Evolutionary conservation across 495 filamentous ascomycete species (phyloP).

Genomic region (Astrocystis sublimbata): DNA sequence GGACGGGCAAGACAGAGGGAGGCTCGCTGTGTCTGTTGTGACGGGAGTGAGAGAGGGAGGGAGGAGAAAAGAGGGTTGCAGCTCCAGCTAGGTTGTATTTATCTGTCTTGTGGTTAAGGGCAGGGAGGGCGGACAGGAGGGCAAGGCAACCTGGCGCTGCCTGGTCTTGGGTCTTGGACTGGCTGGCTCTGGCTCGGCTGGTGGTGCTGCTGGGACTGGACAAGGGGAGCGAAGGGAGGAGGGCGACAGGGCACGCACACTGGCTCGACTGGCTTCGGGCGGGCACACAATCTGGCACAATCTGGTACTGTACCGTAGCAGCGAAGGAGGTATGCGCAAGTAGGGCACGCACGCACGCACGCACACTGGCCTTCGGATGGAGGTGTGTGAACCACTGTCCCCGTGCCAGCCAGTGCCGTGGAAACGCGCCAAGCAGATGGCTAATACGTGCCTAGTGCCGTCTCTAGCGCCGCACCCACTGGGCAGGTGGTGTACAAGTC

Average conservation of each 20-base stretch:
- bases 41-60: conserved; percentile 29
- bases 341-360: no score
- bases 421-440: conserved; percentile 12
- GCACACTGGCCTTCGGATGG: conserved; percentile 11
- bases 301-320: no score
- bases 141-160: conserved; percentile 32
- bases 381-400: conserved; percentile 11
- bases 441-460: conserved; percentile 9
- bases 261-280: no score
- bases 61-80: conserved; percentile 31
- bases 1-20: conserved; percentile 23
- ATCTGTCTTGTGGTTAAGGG: conserved; percentile 37
- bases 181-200: no score
- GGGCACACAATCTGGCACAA: no score
- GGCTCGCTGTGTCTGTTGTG: conserved; percentile 19
- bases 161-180: no score
- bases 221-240: no score
- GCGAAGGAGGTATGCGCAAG: no score
- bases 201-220: no score
- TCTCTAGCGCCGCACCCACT: not conserved
- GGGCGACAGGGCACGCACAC: no score
- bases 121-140: conserved; percentile 32
- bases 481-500: not conserved
- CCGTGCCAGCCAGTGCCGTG: not conserved
- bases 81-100: conserved; percentile 35